These are phyloP conservation scores for Ophiostoma australiae DNA, from an alignment of 2,329 filamentous ascomycete species.

Conservation along the genomic window DNA sequence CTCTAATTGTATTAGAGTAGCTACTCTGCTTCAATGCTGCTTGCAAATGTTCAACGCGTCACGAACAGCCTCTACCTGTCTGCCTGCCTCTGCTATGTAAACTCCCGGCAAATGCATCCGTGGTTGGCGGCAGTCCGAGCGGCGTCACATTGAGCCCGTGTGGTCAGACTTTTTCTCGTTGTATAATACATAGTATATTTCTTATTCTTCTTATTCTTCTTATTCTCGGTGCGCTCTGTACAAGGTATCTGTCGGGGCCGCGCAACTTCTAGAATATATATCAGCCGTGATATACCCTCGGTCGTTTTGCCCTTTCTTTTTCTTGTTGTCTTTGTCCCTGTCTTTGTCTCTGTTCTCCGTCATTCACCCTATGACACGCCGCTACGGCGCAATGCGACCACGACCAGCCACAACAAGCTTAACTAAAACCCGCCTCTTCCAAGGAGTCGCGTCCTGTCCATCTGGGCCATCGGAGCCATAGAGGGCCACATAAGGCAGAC, in stretches of 20 bases:
- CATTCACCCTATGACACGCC: too few relatives aligned
- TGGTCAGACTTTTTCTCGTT: conserved; percentile 14
- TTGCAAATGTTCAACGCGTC: neutral
- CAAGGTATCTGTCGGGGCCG: neutral
- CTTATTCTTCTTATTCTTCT: conserved; percentile 14
- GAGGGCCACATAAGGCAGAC: neutral
- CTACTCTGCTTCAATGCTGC: neutral
- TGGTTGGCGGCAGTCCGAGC: conserved; percentile 21
- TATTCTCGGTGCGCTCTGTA: neutral
- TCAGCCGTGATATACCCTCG: neutral
- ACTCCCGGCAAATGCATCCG: conserved; percentile 19
- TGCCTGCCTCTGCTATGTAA: neutral
- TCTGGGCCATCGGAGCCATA: neutral
- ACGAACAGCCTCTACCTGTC: neutral
- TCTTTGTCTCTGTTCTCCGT: too few relatives aligned
- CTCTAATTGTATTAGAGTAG: neutral
- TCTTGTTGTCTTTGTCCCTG: too few relatives aligned
- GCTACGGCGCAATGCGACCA: too few relatives aligned
- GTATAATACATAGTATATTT: neutral
- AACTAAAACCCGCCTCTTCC: conserved; percentile 1
- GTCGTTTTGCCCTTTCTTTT: neutral
- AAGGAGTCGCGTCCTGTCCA: neutral
- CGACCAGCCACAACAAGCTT: conserved; percentile 5
- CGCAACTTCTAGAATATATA: conserved; percentile 1
- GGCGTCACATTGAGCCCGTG: conserved; percentile 18